Percentiles rank a stretch among this genome's conserved stretches.
These are phyloP conservation scores for Apocynum venetum DNA, from an alignment of 257 asterid genomes.

Conservation along the genomic window DNA sequence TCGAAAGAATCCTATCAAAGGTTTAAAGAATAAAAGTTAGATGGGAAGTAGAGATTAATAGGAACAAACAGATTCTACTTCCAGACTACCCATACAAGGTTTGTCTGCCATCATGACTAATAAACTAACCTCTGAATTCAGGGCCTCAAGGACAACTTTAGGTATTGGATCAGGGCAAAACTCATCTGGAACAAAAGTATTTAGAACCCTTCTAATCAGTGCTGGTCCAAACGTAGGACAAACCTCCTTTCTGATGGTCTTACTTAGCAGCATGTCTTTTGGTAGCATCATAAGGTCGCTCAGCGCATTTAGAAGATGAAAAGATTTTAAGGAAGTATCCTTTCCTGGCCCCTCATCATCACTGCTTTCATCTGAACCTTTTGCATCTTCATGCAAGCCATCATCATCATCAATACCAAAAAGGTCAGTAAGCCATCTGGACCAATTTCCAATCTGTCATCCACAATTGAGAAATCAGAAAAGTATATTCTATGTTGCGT, in stretches of 20 bases:
- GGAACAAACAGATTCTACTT: conserved; percentile 2
- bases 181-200: conserved; percentile 65
- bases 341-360: conserved; percentile 32
- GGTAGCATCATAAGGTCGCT: conserved; percentile 98
- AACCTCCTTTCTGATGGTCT: conserved; percentile 70
- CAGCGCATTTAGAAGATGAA: conserved; percentile 68
- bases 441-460: conserved; percentile 86
- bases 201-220: conserved; percentile 60
- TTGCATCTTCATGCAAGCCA: conserved; percentile 33
- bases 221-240: conserved; percentile 68
- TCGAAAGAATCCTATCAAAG: conserved; percentile 43
- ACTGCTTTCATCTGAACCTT: conserved; percentile 24
- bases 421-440: conserved; percentile 76
- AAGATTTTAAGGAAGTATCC: conserved; percentile 49
- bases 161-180: conserved; percentile 76
- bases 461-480: conserved; percentile 2
- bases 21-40: neutral
- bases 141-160: conserved; percentile 58
- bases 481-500: neutral
- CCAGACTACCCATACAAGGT: neutral
- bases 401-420: conserved; percentile 63
- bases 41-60: neutral
- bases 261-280: conserved; percentile 71
- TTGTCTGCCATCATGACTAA: conserved; percentile 6
- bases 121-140: conserved; percentile 53